A percentile compares a stretch with the other conserved stretches of the same genome.
These are phyloP conservation scores for Ganoderma sinense DNA, from an alignment of 1,284 basidiomycete genomes.

Conservation along the genomic window DNA sequence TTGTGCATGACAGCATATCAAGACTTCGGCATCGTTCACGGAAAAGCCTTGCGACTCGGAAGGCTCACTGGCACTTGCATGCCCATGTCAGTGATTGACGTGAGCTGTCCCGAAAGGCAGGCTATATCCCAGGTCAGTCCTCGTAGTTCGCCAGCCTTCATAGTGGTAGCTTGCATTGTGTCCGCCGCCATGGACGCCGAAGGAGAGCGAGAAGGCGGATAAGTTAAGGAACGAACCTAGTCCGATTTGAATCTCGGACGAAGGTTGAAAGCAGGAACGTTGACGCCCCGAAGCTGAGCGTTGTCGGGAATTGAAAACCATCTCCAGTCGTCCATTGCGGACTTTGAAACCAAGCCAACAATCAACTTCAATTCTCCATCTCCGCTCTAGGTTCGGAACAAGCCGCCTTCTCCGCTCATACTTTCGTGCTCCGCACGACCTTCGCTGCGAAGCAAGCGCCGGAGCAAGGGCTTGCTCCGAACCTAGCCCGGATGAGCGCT, in stretches of 20 bases:
- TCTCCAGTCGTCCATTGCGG: no score
- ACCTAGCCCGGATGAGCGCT: no score
- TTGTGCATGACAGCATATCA: not conserved
- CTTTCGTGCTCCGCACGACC: no score
- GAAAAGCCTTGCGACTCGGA: not conserved
- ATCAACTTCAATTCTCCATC: no score
- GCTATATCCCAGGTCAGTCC: not conserved
- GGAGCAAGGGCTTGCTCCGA: no score
- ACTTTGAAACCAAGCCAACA: no score
- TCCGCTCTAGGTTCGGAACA: no score
- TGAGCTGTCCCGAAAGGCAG: not conserved
- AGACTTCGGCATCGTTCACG: not conserved
- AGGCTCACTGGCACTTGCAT: not conserved
- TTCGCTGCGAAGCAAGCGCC: no score
- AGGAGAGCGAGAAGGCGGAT: not conserved
- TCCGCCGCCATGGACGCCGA: not conserved
- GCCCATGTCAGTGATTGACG: not conserved
- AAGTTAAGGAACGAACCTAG: not conserved
- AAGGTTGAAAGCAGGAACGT: no score
- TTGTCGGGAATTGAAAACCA: no score
- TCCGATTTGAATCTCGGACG: not conserved
- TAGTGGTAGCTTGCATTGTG: not conserved
- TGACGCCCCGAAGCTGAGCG: no score
- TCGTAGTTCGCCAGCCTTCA: not conserved
- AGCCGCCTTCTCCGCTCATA: no score